Conservation (phyloP, 2,329 filamentous ascomycete genomes). For the Aspergillus ochraceoroseus region DNA sequence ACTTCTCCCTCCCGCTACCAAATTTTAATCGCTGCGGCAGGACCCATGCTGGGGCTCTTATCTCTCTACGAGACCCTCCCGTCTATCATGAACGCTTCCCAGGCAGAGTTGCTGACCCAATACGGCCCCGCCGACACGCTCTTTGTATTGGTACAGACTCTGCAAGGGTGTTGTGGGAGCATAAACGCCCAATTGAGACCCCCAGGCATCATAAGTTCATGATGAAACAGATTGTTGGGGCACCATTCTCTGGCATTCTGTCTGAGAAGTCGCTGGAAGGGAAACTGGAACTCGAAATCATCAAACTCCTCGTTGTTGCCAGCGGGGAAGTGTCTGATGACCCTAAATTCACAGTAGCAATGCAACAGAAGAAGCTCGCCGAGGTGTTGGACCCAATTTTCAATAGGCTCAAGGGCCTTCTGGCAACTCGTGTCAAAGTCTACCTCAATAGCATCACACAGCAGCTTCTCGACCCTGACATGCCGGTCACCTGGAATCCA, state of each 20-base stretch:
- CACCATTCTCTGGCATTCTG: slow-evolving; percentile 33
- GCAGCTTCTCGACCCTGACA: slow-evolving; percentile 26
- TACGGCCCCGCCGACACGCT: too few species aligned
- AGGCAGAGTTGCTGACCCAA: too few species aligned
- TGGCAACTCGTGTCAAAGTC: slow-evolving; percentile 23
- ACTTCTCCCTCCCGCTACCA: too few species aligned
- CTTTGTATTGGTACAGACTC: slow-evolving; percentile 2
- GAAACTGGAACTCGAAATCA: slow-evolving; percentile 19
- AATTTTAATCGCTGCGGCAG: too few species aligned
- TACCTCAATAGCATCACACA: slow-evolving; percentile 33
- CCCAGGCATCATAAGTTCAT: slow-evolving; percentile 37
- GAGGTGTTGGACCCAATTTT: slow-evolving; percentile 2
- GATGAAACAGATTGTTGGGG: slow-evolving; percentile 43
- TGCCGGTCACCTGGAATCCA: slow-evolving; percentile 31
- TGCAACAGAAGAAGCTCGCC: not conserved
- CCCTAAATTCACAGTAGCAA: not conserved
- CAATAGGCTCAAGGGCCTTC: slow-evolving; percentile 22
- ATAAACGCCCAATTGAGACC: not conserved
- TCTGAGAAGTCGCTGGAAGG: slow-evolving; percentile 19
- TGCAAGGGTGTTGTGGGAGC: slow-evolving; percentile 10
- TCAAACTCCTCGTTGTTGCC: slow-evolving; percentile 16
- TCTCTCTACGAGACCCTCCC: slow-evolving; percentile 11
- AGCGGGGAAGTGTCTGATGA: not conserved
- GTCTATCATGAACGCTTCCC: slow-evolving; percentile 14
- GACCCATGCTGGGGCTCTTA: slow-evolving; percentile 15